Evolutionary conservation across 768 basidiomycete species (phyloP).

Genomic region (Amanita fuliginea): DNA sequence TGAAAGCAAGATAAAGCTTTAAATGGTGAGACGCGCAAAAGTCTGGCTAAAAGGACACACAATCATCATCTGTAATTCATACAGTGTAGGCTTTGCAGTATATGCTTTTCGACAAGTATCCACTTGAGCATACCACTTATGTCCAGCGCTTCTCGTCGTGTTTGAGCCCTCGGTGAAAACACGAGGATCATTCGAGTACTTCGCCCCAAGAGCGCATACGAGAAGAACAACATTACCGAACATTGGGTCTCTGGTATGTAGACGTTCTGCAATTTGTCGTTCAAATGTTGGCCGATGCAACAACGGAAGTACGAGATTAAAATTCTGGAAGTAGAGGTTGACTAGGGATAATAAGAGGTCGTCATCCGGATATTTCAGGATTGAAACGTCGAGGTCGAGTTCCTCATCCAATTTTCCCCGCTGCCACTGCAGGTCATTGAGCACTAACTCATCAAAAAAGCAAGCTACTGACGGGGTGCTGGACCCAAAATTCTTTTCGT

Average conservation of each 20-base stretch:
- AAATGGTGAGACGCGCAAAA: background rate
- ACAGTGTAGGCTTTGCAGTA: conserved; percentile 46
- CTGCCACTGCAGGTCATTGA: conserved; percentile 20
- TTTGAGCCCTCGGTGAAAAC: conserved; percentile 36
- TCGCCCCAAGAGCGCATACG: conserved; percentile 58
- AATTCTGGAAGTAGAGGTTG: conserved; percentile 50
- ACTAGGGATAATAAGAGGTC: conserved; percentile 47
- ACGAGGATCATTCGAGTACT: conserved; percentile 51
- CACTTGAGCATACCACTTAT: conserved; percentile 60
- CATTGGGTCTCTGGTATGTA: conserved; percentile 36
- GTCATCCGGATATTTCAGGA: conserved; percentile 36
- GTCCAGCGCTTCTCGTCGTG: conserved; percentile 37
- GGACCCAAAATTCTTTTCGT: conserved; percentile 40
- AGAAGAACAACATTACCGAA: conserved; percentile 46
- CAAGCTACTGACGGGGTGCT: conserved; percentile 27
- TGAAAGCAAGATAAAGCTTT: conserved; percentile 38
- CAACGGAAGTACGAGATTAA: conserved; percentile 50
- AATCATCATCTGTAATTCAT: conserved; percentile 63
- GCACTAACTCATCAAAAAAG: background rate
- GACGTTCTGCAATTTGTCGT: conserved; percentile 29
- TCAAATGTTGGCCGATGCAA: conserved; percentile 69
- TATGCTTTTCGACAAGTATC: conserved; percentile 50
- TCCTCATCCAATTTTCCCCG: conserved; percentile 12
- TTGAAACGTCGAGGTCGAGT: conserved; percentile 12
- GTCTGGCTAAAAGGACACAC: conserved; percentile 27